Conservation (phyloP, 495 filamentous ascomycete species). For the Aspergillus campestris region DNA sequence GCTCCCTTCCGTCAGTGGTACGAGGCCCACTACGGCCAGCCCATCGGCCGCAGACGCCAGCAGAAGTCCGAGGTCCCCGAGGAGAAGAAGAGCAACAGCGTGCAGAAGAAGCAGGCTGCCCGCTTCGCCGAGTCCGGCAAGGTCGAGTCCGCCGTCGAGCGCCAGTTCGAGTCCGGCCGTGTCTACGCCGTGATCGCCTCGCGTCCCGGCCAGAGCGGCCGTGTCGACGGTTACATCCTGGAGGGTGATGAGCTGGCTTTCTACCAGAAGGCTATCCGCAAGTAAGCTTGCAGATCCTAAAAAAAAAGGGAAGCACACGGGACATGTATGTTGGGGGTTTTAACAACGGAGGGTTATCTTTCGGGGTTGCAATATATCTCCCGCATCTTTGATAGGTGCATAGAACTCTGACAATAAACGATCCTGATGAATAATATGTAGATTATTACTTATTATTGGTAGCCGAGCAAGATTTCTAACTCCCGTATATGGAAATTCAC, state of each 20-base stretch:
- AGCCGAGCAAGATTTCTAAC: too few relatives aligned
- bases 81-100: constrained; percentile 86
- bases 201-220: constrained; percentile 92
- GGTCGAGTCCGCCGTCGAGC: constrained; percentile 86
- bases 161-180: constrained; percentile 98
- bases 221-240: constrained; percentile 93
- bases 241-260: constrained; percentile 99
- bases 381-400: constrained; percentile 27
- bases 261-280: constrained; percentile 97
- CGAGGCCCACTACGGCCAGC: constrained; percentile 95
- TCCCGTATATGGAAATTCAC: too few relatives aligned
- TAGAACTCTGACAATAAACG: constrained; percentile 27
- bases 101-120: constrained; percentile 91
- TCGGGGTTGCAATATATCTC: constrained; percentile 42
- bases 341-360: constrained; percentile 25
- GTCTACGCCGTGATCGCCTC: constrained; percentile 86
- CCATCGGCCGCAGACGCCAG: constrained; percentile 84
- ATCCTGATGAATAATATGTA: background rate
- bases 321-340: constrained; percentile 19
- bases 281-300: constrained; percentile 52
- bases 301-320: constrained; percentile 26
- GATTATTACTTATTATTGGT: background rate
- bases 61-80: constrained; percentile 59
- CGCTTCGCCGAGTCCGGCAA: constrained; percentile 76
- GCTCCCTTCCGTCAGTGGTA: constrained; percentile 99